Conservation (phyloP, 805 yeast species). For the Kodamaea leandrae region DNA sequence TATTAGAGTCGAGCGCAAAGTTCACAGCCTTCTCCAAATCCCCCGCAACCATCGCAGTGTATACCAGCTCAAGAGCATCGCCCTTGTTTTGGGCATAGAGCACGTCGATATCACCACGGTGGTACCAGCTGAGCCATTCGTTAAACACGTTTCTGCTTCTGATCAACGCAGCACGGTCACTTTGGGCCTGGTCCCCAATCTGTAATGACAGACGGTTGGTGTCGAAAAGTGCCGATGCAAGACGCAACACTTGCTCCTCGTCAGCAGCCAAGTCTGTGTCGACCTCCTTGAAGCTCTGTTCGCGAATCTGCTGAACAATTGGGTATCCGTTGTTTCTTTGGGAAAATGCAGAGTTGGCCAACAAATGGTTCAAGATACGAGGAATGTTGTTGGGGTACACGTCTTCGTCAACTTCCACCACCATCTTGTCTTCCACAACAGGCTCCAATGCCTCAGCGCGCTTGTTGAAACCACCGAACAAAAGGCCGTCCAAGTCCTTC, state of each 20-base stretch:
- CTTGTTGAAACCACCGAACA: slow-evolving; percentile 47
- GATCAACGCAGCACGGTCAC: slow-evolving; percentile 16
- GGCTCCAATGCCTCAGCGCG: slow-evolving; percentile 15
- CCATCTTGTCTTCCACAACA: slow-evolving; percentile 10
- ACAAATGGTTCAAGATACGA: slow-evolving; percentile 18
- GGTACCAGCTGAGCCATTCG: slow-evolving; percentile 54
- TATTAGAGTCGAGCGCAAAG: slow-evolving; percentile 57
- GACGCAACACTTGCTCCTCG: slow-evolving; percentile 45
- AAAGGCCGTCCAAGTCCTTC: slow-evolving; percentile 44
- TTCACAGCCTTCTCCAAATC: slow-evolving; percentile 61
- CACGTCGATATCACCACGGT: slow-evolving; percentile 30
- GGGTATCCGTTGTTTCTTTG: slow-evolving; percentile 30
- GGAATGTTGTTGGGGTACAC: slow-evolving; percentile 14
- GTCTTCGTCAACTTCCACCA: slow-evolving; percentile 7
- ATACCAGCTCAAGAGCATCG: slow-evolving; percentile 51
- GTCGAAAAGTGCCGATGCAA: slow-evolving; percentile 61
- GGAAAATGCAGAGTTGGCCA: slow-evolving; percentile 21
- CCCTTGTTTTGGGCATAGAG: slow-evolving; percentile 20
- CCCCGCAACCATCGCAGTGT: slow-evolving; percentile 49
- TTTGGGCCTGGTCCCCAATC: slow-evolving; percentile 11
- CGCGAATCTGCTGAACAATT: slow-evolving; percentile 10
- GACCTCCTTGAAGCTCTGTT: slow-evolving; percentile 21
- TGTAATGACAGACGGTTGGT: slow-evolving; percentile 11
- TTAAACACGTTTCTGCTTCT: slow-evolving; percentile 47
- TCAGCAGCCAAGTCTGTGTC: slow-evolving; percentile 11